A percentile compares a stretch with the other conserved stretches of the same genome.
phyloP scores from a whole-genome alignment of 257 asterid genomes.

The Anisodus tanguticus region DNA sequence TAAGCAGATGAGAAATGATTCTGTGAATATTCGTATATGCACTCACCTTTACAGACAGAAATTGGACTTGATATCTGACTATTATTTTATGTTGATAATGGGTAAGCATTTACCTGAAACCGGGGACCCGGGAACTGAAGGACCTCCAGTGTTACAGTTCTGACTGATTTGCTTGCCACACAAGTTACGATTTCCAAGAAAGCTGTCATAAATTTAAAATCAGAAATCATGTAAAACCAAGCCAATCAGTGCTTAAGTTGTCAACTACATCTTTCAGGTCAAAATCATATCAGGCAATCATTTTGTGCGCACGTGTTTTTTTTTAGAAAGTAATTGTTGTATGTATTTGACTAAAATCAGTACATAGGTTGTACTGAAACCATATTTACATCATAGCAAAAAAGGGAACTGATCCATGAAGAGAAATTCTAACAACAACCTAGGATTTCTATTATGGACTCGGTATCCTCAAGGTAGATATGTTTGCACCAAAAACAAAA shows the following conservation, averaged over 20 bases:
- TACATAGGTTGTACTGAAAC: too few species aligned
- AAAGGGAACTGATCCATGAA: too few species aligned
- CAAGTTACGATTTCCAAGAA: slow-evolving; percentile 85
- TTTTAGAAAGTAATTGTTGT: too few species aligned
- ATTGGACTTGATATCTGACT: slow-evolving; percentile 15
- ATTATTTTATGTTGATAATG: not conserved
- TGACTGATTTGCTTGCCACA: slow-evolving; percentile 76
- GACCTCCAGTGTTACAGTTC: slow-evolving; percentile 61
- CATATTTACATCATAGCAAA: too few species aligned
- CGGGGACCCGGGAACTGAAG: slow-evolving; percentile 51
- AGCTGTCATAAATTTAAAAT: slow-evolving; percentile 54
- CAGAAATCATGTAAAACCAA: slow-evolving; percentile 23
- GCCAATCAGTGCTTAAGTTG: not conserved
- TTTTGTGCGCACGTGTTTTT: not conserved
- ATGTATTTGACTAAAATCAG: too few species aligned
- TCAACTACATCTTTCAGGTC: not conserved
- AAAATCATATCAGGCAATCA: slow-evolving; percentile 11
- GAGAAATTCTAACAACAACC: too few species aligned
- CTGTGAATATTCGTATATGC: not conserved
- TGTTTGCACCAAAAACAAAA: too few species aligned
- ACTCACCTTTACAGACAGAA: not conserved
- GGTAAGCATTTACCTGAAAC: slow-evolving; percentile 52
- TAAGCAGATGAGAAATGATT: slow-evolving; percentile 13
- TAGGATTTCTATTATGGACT: too few species aligned
- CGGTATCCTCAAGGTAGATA: too few species aligned